Evolutionary conservation across 192 early-diverging fungal genomes (phyloP).

Genomic region (Backusella luteola): DNA sequence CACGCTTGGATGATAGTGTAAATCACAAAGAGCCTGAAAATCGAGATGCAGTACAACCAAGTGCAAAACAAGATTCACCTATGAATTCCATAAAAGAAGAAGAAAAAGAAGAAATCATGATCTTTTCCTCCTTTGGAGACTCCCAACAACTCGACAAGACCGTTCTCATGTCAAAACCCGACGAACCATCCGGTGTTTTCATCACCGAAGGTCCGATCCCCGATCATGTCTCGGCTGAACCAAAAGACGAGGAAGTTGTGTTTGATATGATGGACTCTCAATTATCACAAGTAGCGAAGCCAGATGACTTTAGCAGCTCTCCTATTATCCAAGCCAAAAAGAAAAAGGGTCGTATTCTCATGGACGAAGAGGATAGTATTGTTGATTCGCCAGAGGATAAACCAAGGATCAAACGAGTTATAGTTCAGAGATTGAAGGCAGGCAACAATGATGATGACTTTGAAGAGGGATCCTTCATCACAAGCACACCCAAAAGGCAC

Average conservation of each 20-base stretch:
- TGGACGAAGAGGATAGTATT: not conserved
- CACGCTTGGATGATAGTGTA: too few species aligned
- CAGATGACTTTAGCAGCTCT: not conserved
- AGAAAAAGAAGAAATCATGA: not conserved
- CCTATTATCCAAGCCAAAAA: not conserved
- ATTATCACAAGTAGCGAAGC: not conserved
- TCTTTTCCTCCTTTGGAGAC: not conserved
- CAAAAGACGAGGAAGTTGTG: not conserved
- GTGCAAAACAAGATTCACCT: too few species aligned
- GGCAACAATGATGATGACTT: not conserved
- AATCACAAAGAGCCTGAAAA: too few species aligned
- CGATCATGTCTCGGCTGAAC: not conserved
- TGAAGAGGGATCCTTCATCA: not conserved
- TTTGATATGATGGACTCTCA: not conserved
- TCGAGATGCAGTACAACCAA: too few species aligned
- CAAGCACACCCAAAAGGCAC: not conserved
- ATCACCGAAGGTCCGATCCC: not conserved
- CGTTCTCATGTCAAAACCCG: not conserved
- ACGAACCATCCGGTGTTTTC: not conserved
- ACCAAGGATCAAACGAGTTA: too few species aligned
- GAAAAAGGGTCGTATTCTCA: not conserved
- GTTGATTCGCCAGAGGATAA: not conserved
- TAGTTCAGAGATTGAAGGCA: too few species aligned
- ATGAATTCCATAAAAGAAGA: not conserved
- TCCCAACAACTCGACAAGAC: not conserved